Conservation (phyloP, 129 eudicot species). For the Tagetes erecta region DNA sequence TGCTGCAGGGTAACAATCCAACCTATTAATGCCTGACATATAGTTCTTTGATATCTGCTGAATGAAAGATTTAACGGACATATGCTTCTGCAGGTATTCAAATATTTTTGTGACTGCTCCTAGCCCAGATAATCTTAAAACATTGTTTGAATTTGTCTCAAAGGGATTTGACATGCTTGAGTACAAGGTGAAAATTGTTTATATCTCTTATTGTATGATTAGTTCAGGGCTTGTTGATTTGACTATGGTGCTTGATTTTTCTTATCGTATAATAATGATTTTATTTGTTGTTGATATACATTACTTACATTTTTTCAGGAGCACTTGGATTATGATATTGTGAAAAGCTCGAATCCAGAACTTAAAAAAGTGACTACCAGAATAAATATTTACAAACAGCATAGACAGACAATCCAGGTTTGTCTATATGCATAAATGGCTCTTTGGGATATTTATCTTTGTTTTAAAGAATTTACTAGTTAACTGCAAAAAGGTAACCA, state of each 20-base stretch:
- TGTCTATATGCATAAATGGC: slow-evolving; percentile 10
- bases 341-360: slow-evolving; percentile 72
- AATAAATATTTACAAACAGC: slow-evolving; percentile 83
- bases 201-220: background rate
- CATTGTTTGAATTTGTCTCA: slow-evolving; percentile 78
- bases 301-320: slow-evolving; percentile 48
- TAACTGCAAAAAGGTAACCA: too few species aligned
- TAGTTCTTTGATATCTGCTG: slow-evolving; percentile 10
- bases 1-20: slow-evolving; percentile 74
- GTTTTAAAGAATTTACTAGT: background rate
- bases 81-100: slow-evolving; percentile 62
- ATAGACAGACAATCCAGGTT: slow-evolving; percentile 96
- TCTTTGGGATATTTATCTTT: background rate
- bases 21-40: background rate
- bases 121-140: slow-evolving; percentile 85
- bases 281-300: background rate
- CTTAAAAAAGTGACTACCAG: slow-evolving; percentile 68
- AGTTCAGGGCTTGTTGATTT: slow-evolving; percentile 18
- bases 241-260: background rate
- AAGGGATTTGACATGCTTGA: slow-evolving; percentile 82
- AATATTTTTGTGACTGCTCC: slow-evolving; percentile 95
- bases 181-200: slow-evolving; percentile 60
- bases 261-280: background rate
- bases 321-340: slow-evolving; percentile 83
- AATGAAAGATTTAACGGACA: slow-evolving; percentile 17